These are phyloP conservation scores for Boletus sp. DNA, from an alignment of 768 basidiomycete species.

Conservation along the genomic window DNA sequence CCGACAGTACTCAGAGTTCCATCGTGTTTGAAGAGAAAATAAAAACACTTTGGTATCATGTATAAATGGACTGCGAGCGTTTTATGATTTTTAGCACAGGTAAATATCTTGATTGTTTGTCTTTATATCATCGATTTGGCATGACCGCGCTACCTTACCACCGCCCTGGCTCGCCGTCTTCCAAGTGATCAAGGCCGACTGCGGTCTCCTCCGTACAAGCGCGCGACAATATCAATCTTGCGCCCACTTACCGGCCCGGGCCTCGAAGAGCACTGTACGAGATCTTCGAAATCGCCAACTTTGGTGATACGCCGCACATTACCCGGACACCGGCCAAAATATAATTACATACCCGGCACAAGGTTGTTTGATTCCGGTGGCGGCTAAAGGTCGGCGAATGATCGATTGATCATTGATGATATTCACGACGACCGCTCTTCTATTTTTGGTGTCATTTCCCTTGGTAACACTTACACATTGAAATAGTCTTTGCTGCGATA, in stretches of 20 bases:
- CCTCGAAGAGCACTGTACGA: conserved; percentile 79
- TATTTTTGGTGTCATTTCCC: neutral
- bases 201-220: conserved; percentile 68
- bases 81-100: too few relatives aligned
- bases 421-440: neutral
- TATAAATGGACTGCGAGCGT: too few relatives aligned
- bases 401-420: too few relatives aligned
- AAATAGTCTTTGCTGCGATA: neutral
- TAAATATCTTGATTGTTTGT: too few relatives aligned
- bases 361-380: conserved; percentile 72
- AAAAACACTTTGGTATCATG: too few relatives aligned
- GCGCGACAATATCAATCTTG: too few relatives aligned
- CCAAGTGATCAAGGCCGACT: conserved; percentile 90
- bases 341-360: conserved; percentile 46
- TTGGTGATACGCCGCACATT: conserved; percentile 66
- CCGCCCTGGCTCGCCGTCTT: conserved; percentile 96
- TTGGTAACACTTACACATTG: neutral
- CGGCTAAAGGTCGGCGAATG: neutral
- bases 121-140: too few relatives aligned
- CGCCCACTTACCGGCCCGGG: conserved; percentile 43
- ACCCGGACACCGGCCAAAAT: conserved; percentile 60
- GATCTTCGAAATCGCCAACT: conserved; percentile 90
- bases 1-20: too few relatives aligned
- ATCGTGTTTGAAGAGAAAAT: too few relatives aligned
- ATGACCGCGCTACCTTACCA: too few relatives aligned